Base-by-base conservation (phyloP, 2,329 filamentous ascomycete species). In the Nigrospora sphaerica region DNA sequence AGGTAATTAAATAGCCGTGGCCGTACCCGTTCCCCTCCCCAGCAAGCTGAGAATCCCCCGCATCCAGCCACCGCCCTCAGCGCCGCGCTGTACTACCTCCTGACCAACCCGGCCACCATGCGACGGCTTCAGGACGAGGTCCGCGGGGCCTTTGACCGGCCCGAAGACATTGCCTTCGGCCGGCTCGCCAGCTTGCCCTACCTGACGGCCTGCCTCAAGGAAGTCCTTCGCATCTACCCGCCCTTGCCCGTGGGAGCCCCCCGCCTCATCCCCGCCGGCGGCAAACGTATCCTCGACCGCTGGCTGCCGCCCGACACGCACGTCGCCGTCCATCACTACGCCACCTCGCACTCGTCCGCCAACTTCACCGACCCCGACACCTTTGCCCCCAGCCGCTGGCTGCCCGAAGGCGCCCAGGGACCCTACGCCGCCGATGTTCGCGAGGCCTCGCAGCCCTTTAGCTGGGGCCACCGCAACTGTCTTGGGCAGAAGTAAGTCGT, bases 61-160 rank as follows among this genome's bases (percentile, higher is more conserved):
- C 38, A 17, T 13, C 12, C 13, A 37, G 70, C 69, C 12, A 72
- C 67, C 12, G 66, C 66, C 62, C 4, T 46, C 19, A 36, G 57
- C 10, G 53, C 50, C 4, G 46, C 54, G 2, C 44, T 61, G 16
- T 64, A 56, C 44, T 59, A 61, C 42, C 52, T 64, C 12, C 42
- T 46, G 35, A 46, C 49, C 13, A 55, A 59, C 44, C 57, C 60
- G 2, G 36, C 47, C 10, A 55, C 51, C 14, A 48, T 61, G 12
- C 37, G 50, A 2, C 50, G 45, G 14, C 47, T 64, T 11, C 48
- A 50, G 12, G 34, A 50, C 1, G 61, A 63, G 46, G 49, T 65
- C 17, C 56, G 58, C 6, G 34, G 40, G 2, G 48, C 42, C 3
- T 64, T 64, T 38, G 39, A 23, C 3, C 49, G 37, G 6, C 42